These are phyloP conservation scores for Crucihimalaya himalaica DNA, from an alignment of 345 rosid genomes.

Conservation along the genomic window DNA sequence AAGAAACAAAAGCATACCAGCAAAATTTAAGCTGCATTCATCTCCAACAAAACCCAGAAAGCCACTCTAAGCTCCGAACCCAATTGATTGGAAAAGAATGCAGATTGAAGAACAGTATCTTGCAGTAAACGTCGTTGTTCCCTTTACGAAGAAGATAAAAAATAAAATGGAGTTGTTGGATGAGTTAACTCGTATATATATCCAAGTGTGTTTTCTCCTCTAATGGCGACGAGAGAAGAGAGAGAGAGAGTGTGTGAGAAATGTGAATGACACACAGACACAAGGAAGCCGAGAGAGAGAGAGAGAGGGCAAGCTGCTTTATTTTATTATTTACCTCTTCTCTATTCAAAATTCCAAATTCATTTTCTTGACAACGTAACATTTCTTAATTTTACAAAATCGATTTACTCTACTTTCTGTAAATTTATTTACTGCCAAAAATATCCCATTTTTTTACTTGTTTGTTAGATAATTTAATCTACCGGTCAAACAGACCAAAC, in stretches of 20 bases:
- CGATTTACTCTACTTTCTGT: no score
- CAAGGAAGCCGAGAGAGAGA: constrained; percentile 1
- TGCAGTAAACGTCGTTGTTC: constrained; percentile 31
- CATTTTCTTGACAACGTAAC: no score
- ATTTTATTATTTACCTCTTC: not conserved
- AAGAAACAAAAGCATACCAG: not conserved
- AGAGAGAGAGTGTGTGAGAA: not conserved
- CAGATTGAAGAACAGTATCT: constrained; percentile 25
- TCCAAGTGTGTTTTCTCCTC: constrained; percentile 16
- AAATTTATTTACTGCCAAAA: not conserved
- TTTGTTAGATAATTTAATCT: not conserved
- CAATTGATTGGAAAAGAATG: constrained; percentile 3
- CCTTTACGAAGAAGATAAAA: constrained; percentile 28
- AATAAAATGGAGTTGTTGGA: constrained; percentile 28
- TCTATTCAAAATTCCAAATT: constrained; percentile 27
- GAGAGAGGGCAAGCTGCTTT: constrained; percentile 8
- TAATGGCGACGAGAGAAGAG: constrained; percentile 28
- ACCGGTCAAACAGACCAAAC: not conserved
- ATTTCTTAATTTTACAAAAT: no score
- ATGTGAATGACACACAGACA: constrained; percentile 17
- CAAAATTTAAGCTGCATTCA: not conserved
- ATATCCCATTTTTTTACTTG: no score
- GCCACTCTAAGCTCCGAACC: not conserved
- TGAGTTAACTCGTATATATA: not conserved
- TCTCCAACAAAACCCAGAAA: constrained; percentile 7